These are phyloP conservation scores for Clavispora carvajalis DNA, from an alignment of 805 yeast species.

Conservation along the genomic window DNA sequence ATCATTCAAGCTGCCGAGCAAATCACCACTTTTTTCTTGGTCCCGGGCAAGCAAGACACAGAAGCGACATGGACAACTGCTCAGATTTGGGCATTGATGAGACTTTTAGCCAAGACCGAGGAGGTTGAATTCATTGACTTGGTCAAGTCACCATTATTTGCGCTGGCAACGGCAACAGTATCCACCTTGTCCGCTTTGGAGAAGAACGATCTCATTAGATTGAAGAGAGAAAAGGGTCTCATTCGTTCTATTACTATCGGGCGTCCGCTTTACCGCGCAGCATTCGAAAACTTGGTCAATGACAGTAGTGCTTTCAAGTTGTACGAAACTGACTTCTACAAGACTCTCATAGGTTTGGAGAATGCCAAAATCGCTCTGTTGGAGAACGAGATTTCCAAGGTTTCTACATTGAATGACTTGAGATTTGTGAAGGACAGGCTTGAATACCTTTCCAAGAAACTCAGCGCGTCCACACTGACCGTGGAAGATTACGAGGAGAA, in stretches of 20 bases:
- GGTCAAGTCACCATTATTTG: constrained; percentile 54
- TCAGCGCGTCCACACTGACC: constrained; percentile 52
- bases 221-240: constrained; percentile 74
- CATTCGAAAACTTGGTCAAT: constrained; percentile 60
- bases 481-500: constrained; percentile 26
- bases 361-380: constrained; percentile 53
- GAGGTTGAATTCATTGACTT: constrained; percentile 47
- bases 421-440: constrained; percentile 58
- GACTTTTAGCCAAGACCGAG: constrained; percentile 49
- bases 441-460: constrained; percentile 61
- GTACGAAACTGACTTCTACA: constrained; percentile 59
- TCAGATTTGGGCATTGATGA: constrained; percentile 85
- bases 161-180: constrained; percentile 41
- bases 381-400: constrained; percentile 67
- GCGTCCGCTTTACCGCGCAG: constrained; percentile 77
- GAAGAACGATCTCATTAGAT: constrained; percentile 67
- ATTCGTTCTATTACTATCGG: constrained; percentile 65
- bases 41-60: constrained; percentile 14
- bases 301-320: constrained; percentile 53
- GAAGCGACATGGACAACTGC: constrained; percentile 59
- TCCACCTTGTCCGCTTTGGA: constrained; percentile 64
- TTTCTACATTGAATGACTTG: constrained; percentile 46
- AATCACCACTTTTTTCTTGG: constrained; percentile 69
- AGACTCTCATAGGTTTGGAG: constrained; percentile 53
- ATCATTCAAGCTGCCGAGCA: constrained; percentile 82